Evolutionary conservation across 495 filamentous ascomycete genomes (phyloP), one percentile per base, ranked within the genome.

Genomic region (Thozetella sp.): DNA sequence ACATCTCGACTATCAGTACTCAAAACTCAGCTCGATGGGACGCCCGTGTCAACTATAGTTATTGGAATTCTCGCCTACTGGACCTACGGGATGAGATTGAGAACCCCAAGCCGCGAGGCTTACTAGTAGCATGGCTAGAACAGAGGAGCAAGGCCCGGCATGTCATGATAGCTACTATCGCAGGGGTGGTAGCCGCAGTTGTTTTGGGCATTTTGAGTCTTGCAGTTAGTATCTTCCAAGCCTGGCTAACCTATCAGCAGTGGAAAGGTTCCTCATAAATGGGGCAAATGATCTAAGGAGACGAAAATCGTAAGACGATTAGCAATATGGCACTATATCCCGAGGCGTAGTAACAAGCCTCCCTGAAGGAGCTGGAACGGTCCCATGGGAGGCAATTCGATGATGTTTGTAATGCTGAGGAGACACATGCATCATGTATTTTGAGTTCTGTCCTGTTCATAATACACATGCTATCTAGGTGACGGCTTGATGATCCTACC

Each of bases 101-200:
- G 40, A 74, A 76, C 43, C 75, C 75, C 51, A 72, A 63, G 23
- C 72, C 75, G 15, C 63, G 75, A 15, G 65, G 74, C 2, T 10
- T n/a, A 19, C 13, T 76, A 9, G 65, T 72, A 48, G 67, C 62
- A 43, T 76, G 72, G 74, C 61, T 78, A 56, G 71, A 78, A 60
- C 57, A 74, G 22, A 67, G 63, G 57, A 76, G 71, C 54, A 69
- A 71, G 22, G 67, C 69, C 1, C 67, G 74, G 26, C 72, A 76
- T 57, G 61, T 76, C 2, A 78, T 78, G 74, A 63, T 75, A 63
- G 75, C 69, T 10, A 76, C 74, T 0, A 50, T 78, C 1, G 62
- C 61, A 34, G 75, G 75, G 2, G 71, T 78, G 0, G 27, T 67
- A n/a, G 54, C 72, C 50, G 70, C 70, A 2, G 58, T 73, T 10